Evolutionary conservation across 345 rosid genomes (phyloP).

Genomic region (Toxicodendron radicans): DNA sequence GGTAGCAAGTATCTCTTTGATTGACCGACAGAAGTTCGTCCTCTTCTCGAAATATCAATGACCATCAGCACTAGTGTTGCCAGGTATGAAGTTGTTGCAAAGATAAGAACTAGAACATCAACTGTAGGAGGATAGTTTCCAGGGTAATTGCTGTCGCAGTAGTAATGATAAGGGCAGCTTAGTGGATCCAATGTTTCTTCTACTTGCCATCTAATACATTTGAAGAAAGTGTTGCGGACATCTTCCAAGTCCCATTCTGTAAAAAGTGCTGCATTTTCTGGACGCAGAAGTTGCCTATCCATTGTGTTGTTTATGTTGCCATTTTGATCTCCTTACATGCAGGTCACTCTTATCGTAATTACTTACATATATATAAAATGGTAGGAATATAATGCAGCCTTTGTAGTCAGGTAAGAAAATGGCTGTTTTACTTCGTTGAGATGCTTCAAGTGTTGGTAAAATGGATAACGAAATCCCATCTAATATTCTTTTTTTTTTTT

Average conservation of each 20-base stretch:
- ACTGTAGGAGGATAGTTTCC: conserved; percentile 50
- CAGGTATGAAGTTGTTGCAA: conserved; percentile 45
- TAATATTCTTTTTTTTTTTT: conserved; percentile 21
- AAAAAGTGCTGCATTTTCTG: conserved; percentile 18
- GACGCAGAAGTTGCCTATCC: conserved; percentile 27
- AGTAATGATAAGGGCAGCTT: conserved; percentile 80
- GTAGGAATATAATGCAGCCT: conserved; percentile 2
- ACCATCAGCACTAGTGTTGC: conserved; percentile 43
- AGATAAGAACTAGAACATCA: conserved; percentile 47
- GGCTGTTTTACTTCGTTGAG: conserved; percentile 33
- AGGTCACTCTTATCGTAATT: conserved; percentile 7
- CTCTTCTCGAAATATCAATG: conserved; percentile 38
- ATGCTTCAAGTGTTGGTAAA: conserved; percentile 52
- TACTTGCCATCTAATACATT: conserved; percentile 75
- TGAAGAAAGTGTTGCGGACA: conserved; percentile 51
- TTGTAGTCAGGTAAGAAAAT: conserved; percentile 20
- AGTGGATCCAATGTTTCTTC: conserved; percentile 83
- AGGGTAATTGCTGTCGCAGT: conserved; percentile 63
- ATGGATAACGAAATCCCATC: conserved; percentile 55
- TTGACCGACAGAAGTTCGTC: conserved; percentile 26
- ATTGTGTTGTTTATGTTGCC: conserved; percentile 19
- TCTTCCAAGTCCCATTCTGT: conserved; percentile 45
- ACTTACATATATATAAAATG: neutral
- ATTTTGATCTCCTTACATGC: neutral
- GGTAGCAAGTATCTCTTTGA: conserved; percentile 58